Evolutionary conservation across 1,139 yeast genomes (phyloP).

Genomic region (Scheffersomyces segobiensis): DNA sequence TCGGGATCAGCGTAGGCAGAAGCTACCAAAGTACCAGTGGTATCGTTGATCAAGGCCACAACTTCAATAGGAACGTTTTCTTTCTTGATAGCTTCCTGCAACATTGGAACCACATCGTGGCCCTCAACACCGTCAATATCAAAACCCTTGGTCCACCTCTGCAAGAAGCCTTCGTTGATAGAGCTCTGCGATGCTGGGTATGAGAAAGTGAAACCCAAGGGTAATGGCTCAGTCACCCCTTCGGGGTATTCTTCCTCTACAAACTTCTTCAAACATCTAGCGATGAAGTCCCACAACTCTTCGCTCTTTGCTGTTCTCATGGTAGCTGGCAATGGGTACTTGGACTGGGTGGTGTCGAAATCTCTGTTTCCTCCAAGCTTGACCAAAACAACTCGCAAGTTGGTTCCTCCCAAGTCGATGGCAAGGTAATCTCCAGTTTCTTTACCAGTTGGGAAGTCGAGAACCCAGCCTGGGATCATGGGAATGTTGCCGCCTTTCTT

Average conservation of each 20-base stretch:
- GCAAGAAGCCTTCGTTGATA: conserved; percentile 83
- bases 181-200: conserved; percentile 87
- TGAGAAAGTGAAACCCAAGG: conserved; percentile 93
- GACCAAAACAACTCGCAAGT: conserved; percentile 85
- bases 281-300: conserved; percentile 82
- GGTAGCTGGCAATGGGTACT: conserved; percentile 69
- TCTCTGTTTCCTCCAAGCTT: conserved; percentile 74
- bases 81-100: conserved; percentile 70
- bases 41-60: conserved; percentile 92
- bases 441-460: conserved; percentile 88
- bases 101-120: conserved; percentile 88
- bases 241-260: conserved; percentile 61
- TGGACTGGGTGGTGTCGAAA: conserved; percentile 81
- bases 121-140: conserved; percentile 95
- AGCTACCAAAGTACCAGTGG: conserved; percentile 96
- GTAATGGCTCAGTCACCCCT: conserved; percentile 56
- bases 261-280: conserved; percentile 69
- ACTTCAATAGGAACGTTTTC: conserved; percentile 75
- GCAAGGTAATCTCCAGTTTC: conserved; percentile 91
- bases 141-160: conserved; percentile 98
- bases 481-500: conserved; percentile 83
- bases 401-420: conserved; percentile 94
- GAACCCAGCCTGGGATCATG: conserved; percentile 96
- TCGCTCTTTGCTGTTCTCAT: conserved; percentile 81
- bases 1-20: conserved; percentile 88